Evolutionary conservation across 2,329 filamentous ascomycete genomes (phyloP).

Genomic region (Daldinia eschscholtzii): DNA sequence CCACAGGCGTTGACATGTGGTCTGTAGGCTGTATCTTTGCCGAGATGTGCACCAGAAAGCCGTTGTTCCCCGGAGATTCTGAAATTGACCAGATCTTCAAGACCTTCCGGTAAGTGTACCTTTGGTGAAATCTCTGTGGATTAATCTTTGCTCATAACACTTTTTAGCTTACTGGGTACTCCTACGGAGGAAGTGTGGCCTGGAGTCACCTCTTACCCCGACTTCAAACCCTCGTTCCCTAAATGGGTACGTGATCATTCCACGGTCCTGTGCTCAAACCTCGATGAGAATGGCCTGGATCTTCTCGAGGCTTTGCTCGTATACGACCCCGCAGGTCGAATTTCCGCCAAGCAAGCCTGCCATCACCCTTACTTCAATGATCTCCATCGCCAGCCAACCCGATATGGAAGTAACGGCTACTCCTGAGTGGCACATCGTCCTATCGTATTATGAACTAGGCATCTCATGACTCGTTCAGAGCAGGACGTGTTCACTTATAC

Average conservation of each 20-base stretch:
- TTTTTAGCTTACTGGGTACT: slow-evolving; percentile 78
- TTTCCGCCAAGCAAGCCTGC: slow-evolving; percentile 90
- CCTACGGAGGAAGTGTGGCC: slow-evolving; percentile 87
- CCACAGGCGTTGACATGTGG: slow-evolving; percentile 96
- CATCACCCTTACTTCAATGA: slow-evolving; percentile 83
- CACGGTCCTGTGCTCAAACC: slow-evolving; percentile 74
- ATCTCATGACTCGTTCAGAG: slow-evolving; percentile 28
- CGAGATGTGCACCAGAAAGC: slow-evolving; percentile 95
- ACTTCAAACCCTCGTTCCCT: slow-evolving; percentile 92
- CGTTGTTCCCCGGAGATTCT: slow-evolving; percentile 90
- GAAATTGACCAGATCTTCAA: slow-evolving; percentile 97
- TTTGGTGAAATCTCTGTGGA: neutral
- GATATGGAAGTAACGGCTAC: slow-evolving; percentile 45
- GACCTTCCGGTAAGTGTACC: slow-evolving; percentile 79
- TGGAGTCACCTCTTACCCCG: slow-evolving; percentile 92
- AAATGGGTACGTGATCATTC: slow-evolving; percentile 84
- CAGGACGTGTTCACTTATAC: slow-evolving; percentile 37
- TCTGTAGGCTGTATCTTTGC: slow-evolving; percentile 94
- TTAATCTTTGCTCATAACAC: slow-evolving; percentile 22
- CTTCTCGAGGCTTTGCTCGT: slow-evolving; percentile 79
- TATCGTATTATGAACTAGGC: slow-evolving; percentile 15
- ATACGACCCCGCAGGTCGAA: slow-evolving; percentile 87
- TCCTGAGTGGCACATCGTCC: slow-evolving; percentile 25
- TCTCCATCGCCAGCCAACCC: slow-evolving; percentile 43
- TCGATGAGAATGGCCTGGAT: slow-evolving; percentile 79